Evolutionary conservation across 2,329 filamentous ascomycete species (phyloP).

Genomic region (Clonostachys chloroleuca): DNA sequence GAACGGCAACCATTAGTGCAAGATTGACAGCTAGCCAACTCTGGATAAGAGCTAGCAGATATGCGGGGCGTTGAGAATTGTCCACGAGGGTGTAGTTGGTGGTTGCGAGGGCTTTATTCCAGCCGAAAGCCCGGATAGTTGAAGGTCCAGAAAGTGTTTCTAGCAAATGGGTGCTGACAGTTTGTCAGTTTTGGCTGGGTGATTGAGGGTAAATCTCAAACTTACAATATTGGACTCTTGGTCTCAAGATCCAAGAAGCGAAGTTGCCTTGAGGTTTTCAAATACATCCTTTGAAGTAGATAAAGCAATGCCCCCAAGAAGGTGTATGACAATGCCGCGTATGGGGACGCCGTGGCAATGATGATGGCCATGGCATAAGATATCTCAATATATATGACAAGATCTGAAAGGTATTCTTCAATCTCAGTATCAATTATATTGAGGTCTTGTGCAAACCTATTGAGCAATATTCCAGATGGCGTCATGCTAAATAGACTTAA

Average conservation of each 20-base stretch:
- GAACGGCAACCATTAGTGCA: slow-evolving; percentile 37
- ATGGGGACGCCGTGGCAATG: slow-evolving; percentile 25
- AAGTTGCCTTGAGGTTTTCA: slow-evolving; percentile 56
- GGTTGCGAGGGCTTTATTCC: slow-evolving; percentile 34
- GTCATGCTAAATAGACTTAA: slow-evolving; percentile 33
- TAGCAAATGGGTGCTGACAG: slow-evolving; percentile 38
- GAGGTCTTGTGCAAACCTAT: slow-evolving; percentile 40
- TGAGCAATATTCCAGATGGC: slow-evolving; percentile 33
- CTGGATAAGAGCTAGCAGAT: slow-evolving; percentile 51
- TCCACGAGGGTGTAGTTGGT: slow-evolving; percentile 43
- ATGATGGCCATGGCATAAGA: too few species aligned
- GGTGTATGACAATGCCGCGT: slow-evolving; percentile 44
- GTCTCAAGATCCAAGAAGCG: slow-evolving; percentile 57
- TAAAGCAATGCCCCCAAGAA: slow-evolving; percentile 40
- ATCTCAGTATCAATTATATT: slow-evolving; percentile 29
- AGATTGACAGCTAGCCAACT: slow-evolving; percentile 49
- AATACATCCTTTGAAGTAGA: slow-evolving; percentile 50
- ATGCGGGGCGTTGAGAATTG: slow-evolving; percentile 48
- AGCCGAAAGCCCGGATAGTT: slow-evolving; percentile 52
- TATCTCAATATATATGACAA: too few species aligned
- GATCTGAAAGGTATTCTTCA: too few species aligned
- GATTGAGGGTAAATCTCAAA: neutral
- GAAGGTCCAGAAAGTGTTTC: slow-evolving; percentile 47
- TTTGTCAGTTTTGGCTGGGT: neutral
- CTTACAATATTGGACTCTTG: slow-evolving; percentile 52